Evolutionary conservation across 2,329 filamentous ascomycete species (phyloP).

Genomic region (Aphanocladium album): DNA sequence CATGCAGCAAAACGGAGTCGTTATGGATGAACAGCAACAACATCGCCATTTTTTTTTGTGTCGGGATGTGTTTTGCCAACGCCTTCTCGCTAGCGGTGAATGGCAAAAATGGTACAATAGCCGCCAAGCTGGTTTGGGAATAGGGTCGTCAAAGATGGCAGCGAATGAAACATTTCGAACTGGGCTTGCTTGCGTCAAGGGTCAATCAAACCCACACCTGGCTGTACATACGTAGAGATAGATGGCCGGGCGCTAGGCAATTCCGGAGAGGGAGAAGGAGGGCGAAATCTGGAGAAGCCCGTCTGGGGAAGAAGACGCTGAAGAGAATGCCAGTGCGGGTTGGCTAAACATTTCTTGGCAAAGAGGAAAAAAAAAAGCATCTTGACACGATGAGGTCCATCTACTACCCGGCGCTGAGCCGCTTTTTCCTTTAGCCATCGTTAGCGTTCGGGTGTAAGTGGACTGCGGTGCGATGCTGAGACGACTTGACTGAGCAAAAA

Average conservation of each 20-base stretch:
- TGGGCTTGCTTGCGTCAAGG: neutral
- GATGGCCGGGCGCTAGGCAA: too few relatives aligned
- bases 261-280: neutral
- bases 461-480: too few relatives aligned
- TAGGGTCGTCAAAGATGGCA: neutral
- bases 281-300: neutral
- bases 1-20: neutral
- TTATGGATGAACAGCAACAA: neutral
- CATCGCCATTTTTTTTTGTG: neutral
- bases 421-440: too few relatives aligned
- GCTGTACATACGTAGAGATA: too few relatives aligned
- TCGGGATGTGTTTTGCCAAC: too few relatives aligned
- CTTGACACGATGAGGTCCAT: neutral
- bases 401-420: neutral
- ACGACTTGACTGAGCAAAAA: too few relatives aligned
- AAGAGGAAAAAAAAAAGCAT: too few relatives aligned
- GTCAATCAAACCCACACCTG: neutral
- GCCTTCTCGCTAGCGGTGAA: slow-evolving; percentile 1
- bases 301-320: neutral
- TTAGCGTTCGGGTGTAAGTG: too few relatives aligned
- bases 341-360: neutral
- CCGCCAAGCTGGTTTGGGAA: slow-evolving; percentile 7
- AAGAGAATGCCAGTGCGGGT: neutral
- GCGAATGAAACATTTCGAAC: neutral
- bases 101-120: neutral